Conservation (phyloP, 306 rosid species). For the Spatholobus suberectus region DNA sequence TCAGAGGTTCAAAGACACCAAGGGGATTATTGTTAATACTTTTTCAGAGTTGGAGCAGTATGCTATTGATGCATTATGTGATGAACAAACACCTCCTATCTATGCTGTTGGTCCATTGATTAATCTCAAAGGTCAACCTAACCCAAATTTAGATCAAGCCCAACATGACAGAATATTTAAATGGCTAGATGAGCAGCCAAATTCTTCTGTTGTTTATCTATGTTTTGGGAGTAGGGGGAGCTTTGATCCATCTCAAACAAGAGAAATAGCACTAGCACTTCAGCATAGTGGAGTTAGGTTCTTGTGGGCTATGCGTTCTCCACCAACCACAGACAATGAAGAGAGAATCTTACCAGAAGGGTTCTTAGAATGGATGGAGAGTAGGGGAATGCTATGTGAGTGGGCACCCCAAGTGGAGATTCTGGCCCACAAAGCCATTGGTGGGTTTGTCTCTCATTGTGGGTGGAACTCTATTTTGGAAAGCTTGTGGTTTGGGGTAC, state of each 20-base stretch:
- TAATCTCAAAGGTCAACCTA: slow-evolving; percentile 37
- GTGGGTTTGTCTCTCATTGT: slow-evolving; percentile 69
- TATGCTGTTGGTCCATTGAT: slow-evolving; percentile 70
- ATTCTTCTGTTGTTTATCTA: slow-evolving; percentile 56
- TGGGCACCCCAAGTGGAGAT: slow-evolving; percentile 73
- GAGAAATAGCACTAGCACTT: slow-evolving; percentile 64
- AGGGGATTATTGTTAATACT: slow-evolving; percentile 66
- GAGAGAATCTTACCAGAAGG: slow-evolving; percentile 56
- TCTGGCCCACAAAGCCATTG: slow-evolving; percentile 54
- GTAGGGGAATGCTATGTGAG: slow-evolving; percentile 60
- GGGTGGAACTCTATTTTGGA: slow-evolving; percentile 79
- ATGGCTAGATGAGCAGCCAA: slow-evolving; percentile 65
- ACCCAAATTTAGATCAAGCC: slow-evolving; percentile 45
- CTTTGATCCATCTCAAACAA: slow-evolving; percentile 59
- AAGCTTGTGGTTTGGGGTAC: slow-evolving; percentile 77
- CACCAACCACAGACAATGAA: slow-evolving; percentile 35
- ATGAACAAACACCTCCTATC: slow-evolving; percentile 52
- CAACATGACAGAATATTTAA: slow-evolving; percentile 51
- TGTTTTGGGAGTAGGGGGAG: slow-evolving; percentile 77
- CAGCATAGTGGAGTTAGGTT: slow-evolving; percentile 56
- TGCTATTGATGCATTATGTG: slow-evolving; percentile 43
- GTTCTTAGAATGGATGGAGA: slow-evolving; percentile 59
- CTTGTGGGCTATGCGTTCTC: slow-evolving; percentile 58
- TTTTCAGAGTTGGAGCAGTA: slow-evolving; percentile 55
- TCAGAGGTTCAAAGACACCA: slow-evolving; percentile 50